A percentile compares a stretch with the other conserved stretches of the same genome.
Evolutionary conservation across 805 yeast species (phyloP).

Genomic region (Nakazawaea holstii): DNA sequence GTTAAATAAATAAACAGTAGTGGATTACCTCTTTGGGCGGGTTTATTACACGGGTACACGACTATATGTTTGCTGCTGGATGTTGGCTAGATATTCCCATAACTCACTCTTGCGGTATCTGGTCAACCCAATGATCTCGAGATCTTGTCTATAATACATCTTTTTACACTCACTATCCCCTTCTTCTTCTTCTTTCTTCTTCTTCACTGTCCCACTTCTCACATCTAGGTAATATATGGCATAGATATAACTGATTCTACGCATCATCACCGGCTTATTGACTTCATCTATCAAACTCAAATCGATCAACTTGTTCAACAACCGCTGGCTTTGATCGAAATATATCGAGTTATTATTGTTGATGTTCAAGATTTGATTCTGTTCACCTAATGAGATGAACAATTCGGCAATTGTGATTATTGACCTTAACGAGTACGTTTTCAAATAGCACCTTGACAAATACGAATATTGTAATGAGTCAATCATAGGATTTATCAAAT

Average conservation of each 20-base stretch:
- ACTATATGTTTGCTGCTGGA: too few species aligned
- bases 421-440: constrained; percentile 66
- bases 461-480: constrained; percentile 75
- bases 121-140: constrained; percentile 46
- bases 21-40: too few species aligned
- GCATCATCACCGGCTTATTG: constrained; percentile 32
- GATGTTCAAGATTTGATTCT: constrained; percentile 35
- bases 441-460: constrained; percentile 62
- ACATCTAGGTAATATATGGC: constrained; percentile 13
- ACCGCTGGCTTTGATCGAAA: constrained; percentile 40
- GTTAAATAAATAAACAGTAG: too few species aligned
- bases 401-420: constrained; percentile 66
- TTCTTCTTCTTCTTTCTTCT: constrained; percentile 5
- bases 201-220: neutral
- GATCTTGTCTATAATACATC: constrained; percentile 29
- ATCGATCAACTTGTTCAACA: constrained; percentile 37
- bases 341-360: constrained; percentile 38
- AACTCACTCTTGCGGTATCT: constrained; percentile 69
- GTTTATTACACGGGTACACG: too few species aligned
- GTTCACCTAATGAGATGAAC: constrained; percentile 37
- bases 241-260: constrained; percentile 29
- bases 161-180: constrained; percentile 23
- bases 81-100: constrained; percentile 72
- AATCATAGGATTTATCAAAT: constrained; percentile 51
- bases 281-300: constrained; percentile 41